A percentile compares a stretch with the other conserved stretches of the same genome.
Conservation (phyloP, 257 asterid genomes). For the Jasminum sambac region DNA sequence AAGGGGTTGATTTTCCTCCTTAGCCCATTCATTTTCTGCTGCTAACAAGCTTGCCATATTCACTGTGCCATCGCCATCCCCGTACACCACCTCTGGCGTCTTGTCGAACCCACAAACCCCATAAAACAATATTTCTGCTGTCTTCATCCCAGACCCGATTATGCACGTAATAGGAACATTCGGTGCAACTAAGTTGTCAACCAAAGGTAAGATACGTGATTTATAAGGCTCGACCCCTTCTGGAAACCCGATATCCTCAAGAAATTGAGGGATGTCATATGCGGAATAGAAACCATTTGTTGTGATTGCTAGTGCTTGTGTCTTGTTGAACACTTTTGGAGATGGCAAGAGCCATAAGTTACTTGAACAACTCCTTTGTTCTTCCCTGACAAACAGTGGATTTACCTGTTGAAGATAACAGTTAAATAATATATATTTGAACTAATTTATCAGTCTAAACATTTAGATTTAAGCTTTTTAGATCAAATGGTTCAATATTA, state of each 20-base stretch:
- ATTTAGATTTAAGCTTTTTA: no score
- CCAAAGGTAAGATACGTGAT: conserved; percentile 61
- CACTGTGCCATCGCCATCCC: conserved; percentile 92
- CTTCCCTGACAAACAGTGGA: conserved; percentile 62
- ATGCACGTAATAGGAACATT: conserved; percentile 61
- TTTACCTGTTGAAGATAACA: conserved; percentile 20
- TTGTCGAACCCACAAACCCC: conserved; percentile 55
- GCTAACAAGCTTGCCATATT: conserved; percentile 72
- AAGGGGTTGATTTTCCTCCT: conserved; percentile 33
- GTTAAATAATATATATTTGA: no score
- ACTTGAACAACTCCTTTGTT: conserved; percentile 70
- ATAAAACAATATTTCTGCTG: conserved; percentile 56
- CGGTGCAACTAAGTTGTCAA: conserved; percentile 32
- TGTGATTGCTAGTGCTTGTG: conserved; percentile 41
- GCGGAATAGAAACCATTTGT: conserved; percentile 43
- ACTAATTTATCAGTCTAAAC: no score
- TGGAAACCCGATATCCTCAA: conserved; percentile 58
- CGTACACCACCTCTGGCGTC: conserved; percentile 62
- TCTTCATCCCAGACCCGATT: conserved; percentile 58
- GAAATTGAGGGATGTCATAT: conserved; percentile 43
- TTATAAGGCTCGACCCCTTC: conserved; percentile 60
- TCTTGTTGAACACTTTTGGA: conserved; percentile 41
- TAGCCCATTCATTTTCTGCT: conserved; percentile 45
- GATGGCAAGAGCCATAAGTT: conserved; percentile 83
- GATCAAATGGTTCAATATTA: no score